These are phyloP conservation scores for Marasmius sp. DNA, from an alignment of 1,284 basidiomycete species.

Conservation along the genomic window DNA sequence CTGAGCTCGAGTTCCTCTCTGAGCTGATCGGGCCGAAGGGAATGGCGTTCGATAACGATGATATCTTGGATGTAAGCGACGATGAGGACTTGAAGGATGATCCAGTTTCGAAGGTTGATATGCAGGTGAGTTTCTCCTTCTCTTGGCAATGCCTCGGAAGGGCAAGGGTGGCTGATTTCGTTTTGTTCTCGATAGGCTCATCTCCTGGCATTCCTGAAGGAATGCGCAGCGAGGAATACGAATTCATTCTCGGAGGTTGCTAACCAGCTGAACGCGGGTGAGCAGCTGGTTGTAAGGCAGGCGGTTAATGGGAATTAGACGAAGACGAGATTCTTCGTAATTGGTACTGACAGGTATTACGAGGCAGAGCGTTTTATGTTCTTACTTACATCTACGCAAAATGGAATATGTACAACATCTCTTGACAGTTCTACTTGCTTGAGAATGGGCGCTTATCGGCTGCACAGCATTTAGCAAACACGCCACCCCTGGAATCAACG, in stretches of 20 bases:
- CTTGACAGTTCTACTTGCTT: too few species aligned
- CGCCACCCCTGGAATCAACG: not conserved
- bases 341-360: not conserved
- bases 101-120: slow-evolving; percentile 85
- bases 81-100: slow-evolving; percentile 90
- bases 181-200: slow-evolving; percentile 48
- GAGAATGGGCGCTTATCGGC: not conserved
- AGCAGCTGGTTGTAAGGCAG: slow-evolving; percentile 64
- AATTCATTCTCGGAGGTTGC: slow-evolving; percentile 67
- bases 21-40: slow-evolving; percentile 71
- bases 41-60: slow-evolving; percentile 70
- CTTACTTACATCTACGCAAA: too few species aligned
- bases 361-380: too few species aligned
- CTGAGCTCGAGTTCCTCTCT: slow-evolving; percentile 68
- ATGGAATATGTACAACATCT: too few species aligned
- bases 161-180: not conserved
- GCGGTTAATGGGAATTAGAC: not conserved
- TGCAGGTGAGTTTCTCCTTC: slow-evolving; percentile 59
- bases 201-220: slow-evolving; percentile 65
- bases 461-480: not conserved
- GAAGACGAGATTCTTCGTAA: not conserved
- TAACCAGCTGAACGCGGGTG: slow-evolving; percentile 66
- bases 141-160: not conserved
- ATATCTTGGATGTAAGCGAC: slow-evolving; percentile 64
- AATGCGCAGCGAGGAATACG: slow-evolving; percentile 66